phyloP scores from a whole-genome alignment of 495 filamentous ascomycete species.

The Cercophora scortea region DNA sequence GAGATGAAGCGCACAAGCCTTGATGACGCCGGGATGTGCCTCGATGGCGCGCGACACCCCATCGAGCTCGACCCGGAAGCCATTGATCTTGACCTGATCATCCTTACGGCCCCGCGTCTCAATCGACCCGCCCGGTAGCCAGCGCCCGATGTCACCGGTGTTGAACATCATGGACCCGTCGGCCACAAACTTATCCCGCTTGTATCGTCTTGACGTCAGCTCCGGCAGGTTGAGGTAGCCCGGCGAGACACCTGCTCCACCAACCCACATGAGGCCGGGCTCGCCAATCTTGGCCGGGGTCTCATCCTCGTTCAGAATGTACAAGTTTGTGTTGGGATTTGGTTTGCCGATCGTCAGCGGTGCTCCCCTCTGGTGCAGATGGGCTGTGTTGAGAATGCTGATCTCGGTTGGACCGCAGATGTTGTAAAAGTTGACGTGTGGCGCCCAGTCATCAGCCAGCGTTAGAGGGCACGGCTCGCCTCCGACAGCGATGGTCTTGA shows the following conservation, averaged over 20 bases:
- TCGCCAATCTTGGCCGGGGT: constrained; percentile 24
- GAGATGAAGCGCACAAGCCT: no score
- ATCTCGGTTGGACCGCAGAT: constrained; percentile 33
- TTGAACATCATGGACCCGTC: constrained; percentile 32
- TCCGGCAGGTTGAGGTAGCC: constrained; percentile 31
- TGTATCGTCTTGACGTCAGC: constrained; percentile 23
- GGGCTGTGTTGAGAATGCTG: constrained; percentile 30
- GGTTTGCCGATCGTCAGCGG: constrained; percentile 29
- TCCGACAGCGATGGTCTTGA: no score
- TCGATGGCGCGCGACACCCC: no score
- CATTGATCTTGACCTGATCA: no score
- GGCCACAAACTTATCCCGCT: constrained; percentile 23
- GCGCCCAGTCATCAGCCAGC: no score
- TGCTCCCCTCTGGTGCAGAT: constrained; percentile 20
- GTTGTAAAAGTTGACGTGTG: constrained; percentile 26
- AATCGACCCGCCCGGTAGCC: constrained; percentile 24
- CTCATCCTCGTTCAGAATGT: constrained; percentile 29
- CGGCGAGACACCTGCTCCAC: constrained; percentile 25
- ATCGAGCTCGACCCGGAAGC: no score
- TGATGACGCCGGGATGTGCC: no score
- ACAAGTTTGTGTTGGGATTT: constrained; percentile 30
- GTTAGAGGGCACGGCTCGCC: no score
- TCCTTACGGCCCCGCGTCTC: no score
- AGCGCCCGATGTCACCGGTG: constrained; percentile 27
- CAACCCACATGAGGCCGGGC: constrained; percentile 31